Evolutionary conservation across 345 rosid species (phyloP), one percentile per base, ranked within the genome.

Genomic region (Durio zibethinus): DNA sequence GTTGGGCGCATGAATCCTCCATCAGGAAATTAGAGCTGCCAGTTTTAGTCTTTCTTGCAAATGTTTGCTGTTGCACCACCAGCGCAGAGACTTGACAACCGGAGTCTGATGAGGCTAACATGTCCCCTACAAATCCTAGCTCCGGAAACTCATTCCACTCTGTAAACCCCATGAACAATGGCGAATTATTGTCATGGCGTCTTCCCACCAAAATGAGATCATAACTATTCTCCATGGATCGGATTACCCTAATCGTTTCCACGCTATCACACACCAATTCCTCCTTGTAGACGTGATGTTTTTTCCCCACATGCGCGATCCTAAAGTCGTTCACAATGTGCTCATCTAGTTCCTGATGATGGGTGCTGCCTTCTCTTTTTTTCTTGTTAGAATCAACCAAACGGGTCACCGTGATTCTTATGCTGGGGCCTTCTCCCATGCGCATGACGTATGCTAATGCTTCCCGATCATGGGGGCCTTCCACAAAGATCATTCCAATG

Each of bases 71-170:
- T 72, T 93, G 97, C 75, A 95, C 82, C 15, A 95, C 97, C 11
- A 95, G 86, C 59, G 93, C 99, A 0, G 98, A 93, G 11, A 90
- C 90, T 0, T 71, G 35, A 20, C 88, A 88, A 25, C 92, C 88
- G 57, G 88, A 94, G 74, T 94, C 98, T 4, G 98, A 89, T 5
- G 99, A 93, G 0, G 98, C 96, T 33, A 95, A 82, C 83, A 95
- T 76, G 74, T 95, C 99, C 6, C 99, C 98, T 10, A 95, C 88
- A 2, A 94, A 92, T 1, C 98, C 99, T 2, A 93, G 93, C 85
- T 95, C 99, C 0, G 97, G 98, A 80, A 97, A 95, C 68, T 95
- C 98, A 42, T 97, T 95, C 99, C 98, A 93, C 81, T 95, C 97
- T 0, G 94, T 93, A 42, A 95, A 87, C 45, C 99, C 98, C 0